Conservation (phyloP, 2,329 filamentous ascomycete genomes). For the Talaromyces sp. region DNA sequence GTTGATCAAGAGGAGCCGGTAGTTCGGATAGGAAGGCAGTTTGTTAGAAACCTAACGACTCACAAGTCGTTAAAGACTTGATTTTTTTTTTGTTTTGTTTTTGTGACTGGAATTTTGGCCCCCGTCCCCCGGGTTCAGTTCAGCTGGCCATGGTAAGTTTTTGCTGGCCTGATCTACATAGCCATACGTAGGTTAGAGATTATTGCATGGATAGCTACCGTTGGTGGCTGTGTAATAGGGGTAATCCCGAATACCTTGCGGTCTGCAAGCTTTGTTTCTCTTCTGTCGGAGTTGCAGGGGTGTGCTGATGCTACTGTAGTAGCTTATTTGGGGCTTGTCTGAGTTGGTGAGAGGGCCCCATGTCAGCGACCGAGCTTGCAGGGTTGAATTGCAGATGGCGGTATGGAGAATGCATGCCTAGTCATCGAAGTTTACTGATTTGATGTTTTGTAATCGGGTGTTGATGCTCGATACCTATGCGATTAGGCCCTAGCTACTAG, state of each 20-base stretch:
- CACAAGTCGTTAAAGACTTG: not conserved
- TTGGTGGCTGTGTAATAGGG: slow-evolving; percentile 4
- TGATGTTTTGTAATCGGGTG: too few relatives aligned
- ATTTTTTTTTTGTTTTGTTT: not conserved
- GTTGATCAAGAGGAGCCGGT: not conserved
- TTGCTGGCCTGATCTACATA: slow-evolving; percentile 7
- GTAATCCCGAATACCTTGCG: not conserved
- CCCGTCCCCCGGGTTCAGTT: not conserved
- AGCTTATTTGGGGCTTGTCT: not conserved
- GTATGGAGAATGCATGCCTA: not conserved
- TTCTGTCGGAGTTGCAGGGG: not conserved
- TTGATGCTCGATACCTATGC: too few relatives aligned
- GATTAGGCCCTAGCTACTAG: too few relatives aligned
- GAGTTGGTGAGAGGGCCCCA: not conserved
- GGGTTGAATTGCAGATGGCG: not conserved
- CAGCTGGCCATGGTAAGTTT: slow-evolving; percentile 6
- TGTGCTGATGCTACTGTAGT: not conserved
- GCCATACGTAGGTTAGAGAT: not conserved
- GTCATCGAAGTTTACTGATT: too few relatives aligned
- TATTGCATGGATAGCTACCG: not conserved
- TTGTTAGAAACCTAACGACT: not conserved
- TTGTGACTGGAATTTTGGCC: not conserved
- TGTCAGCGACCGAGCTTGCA: not conserved
- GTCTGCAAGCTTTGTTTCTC: not conserved
- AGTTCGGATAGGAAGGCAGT: too few relatives aligned